Evolutionary conservation across 495 filamentous ascomycete genomes (phyloP), one percentile per base, ranked within the genome.

Genomic region (Hamigera avellanea): DNA sequence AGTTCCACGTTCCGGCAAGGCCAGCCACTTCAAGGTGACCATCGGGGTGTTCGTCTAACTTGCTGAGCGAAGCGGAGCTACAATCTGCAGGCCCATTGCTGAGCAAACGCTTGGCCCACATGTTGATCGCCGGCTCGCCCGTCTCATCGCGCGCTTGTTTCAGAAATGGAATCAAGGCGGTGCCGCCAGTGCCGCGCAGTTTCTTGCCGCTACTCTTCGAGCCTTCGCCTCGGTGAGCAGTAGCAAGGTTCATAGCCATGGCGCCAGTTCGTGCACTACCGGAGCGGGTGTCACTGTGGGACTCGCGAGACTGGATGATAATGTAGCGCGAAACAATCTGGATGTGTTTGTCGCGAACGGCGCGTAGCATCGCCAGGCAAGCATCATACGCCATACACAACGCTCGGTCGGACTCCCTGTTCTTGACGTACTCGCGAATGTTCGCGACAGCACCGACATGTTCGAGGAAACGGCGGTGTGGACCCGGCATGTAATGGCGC

Each of bases 241-340:
- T 77, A 3, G 82, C 83, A 2, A 93, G 67, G 46, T 88, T 86
- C 32, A 76, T 51, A 32, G 64, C 63, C 29, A 64, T 57, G 50
- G 57, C 27, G 49, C 48, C 39, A 47, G 52, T 21, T 15, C 49
- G 61, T 53, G 43, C 56, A 52, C 65, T 45, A 48, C 65, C 43
- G 2, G 68, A 64, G 6, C 62, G 67, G 4, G 70, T 58, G 14
- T 64, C 44, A 0, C 59, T 60, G 6, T 71, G 64, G 1, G 70
- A 67, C 36, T 77, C 69, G 6, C 73, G 69, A 0, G 72, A 75
- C 23, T 57, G 59, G 15, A 94, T 50, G 43, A 96, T 80, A 54
- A 99, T 94, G 59, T 96, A 99, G 8, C 93, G 85, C 8, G 86
- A 86, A 2, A 96, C 91, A 45, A 99, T 88, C 53, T 85, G 83